These are phyloP conservation scores for Carpinus fangiana DNA, from an alignment of 306 rosid genomes.

Conservation along the genomic window DNA sequence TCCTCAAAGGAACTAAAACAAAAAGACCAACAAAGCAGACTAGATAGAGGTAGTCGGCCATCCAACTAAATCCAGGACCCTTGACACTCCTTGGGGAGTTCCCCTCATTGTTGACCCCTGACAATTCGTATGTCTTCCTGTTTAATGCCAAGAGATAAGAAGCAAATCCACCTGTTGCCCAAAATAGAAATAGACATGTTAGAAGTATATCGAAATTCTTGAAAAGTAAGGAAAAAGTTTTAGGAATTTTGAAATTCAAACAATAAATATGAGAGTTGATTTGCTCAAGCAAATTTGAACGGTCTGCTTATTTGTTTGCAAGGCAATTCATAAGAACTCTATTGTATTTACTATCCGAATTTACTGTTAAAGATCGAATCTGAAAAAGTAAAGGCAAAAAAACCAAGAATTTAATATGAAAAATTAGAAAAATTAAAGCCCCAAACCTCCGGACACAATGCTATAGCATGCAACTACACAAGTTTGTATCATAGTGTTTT, in stretches of 20 bases:
- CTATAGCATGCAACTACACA: slow-evolving; percentile 89
- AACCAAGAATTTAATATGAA: background rate
- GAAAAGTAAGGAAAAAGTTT: background rate
- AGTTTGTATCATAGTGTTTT: slow-evolving; percentile 92
- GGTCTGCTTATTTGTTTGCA: no score
- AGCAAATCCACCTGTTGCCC: slow-evolving; percentile 77
- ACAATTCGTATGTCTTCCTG: slow-evolving; percentile 70
- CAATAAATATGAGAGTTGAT: no score
- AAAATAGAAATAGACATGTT: background rate
- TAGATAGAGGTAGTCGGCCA: slow-evolving; percentile 70
- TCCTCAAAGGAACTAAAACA: slow-evolving; percentile 86
- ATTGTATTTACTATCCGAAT: no score
- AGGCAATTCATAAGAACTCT: no score
- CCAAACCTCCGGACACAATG: slow-evolving; percentile 77
- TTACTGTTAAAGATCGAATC: no score
- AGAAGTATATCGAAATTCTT: background rate
- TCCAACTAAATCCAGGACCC: slow-evolving; percentile 93
- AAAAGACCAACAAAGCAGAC: slow-evolving; percentile 97
- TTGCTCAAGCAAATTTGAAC: no score
- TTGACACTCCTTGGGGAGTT: slow-evolving; percentile 51
- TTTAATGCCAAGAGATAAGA: slow-evolving; percentile 81
- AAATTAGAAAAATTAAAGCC: background rate
- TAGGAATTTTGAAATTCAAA: no score
- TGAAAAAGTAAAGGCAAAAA: no score
- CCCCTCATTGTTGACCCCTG: slow-evolving; percentile 68